Evolutionary conservation across 2,329 filamentous ascomycete species (phyloP).

Genomic region (Chrysosporium queenslandicum): DNA sequence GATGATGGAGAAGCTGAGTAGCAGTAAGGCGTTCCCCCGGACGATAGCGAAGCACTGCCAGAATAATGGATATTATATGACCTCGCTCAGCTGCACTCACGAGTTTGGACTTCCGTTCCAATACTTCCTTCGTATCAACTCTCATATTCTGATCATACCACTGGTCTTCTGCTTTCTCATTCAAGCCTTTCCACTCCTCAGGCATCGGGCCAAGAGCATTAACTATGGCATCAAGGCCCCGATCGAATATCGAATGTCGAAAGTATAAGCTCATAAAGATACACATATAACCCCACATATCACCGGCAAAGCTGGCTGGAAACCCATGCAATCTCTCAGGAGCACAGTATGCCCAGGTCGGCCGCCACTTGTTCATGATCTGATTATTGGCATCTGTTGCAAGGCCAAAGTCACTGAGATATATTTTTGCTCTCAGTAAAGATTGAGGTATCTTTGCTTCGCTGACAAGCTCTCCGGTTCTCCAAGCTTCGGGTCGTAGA

Average conservation of each 20-base stretch:
- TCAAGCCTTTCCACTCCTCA: conserved; percentile 21
- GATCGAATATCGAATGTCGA: conserved; percentile 17
- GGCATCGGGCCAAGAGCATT: conserved; percentile 22
- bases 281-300: conserved; percentile 18
- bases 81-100: conserved; percentile 5
- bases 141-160: conserved; percentile 24
- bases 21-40: conserved; percentile 21
- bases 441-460: conserved; percentile 18
- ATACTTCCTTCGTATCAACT: conserved; percentile 1
- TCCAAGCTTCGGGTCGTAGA: conserved; percentile 22
- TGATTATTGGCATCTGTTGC: conserved; percentile 17
- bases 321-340: conserved; percentile 14
- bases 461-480: conserved; percentile 22
- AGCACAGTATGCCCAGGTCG: conserved; percentile 15
- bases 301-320: conserved; percentile 14
- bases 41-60: conserved; percentile 13
- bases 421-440: conserved; percentile 22
- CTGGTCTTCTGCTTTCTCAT: conserved; percentile 17
- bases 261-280: conserved; percentile 14
- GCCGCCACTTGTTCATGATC: conserved; percentile 5
- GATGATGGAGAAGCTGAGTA: conserved; percentile 21
- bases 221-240: conserved; percentile 15
- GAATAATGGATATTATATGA: conserved; percentile 9
- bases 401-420: conserved; percentile 26
- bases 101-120: not conserved